Base-by-base conservation (phyloP, 2,329 filamentous ascomycete species). In the Colletotrichum lindemuthianum region DNA sequence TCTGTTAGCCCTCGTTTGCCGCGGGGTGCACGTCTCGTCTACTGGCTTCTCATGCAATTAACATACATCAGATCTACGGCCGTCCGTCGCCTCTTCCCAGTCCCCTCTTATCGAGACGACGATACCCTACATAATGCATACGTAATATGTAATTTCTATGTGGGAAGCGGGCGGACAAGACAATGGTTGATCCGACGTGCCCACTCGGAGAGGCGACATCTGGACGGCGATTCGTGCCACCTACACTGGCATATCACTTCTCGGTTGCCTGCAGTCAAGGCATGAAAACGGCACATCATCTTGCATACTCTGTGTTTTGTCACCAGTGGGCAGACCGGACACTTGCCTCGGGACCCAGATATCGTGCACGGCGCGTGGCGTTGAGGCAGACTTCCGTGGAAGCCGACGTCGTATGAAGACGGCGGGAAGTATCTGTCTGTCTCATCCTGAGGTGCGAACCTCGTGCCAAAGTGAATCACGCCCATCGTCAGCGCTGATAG, bases 201-300 rank as follows among this genome's bases (percentile, higher is more conserved):
- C 58, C 59, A 57, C 63, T 48, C 49, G 51, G 40, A 63, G 47
- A 56, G 59, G 36, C 32, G 60, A 32, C 58, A 15, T 61, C 36
- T 50, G 33, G 63, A 65, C 41, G 60, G 49, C 51, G 59, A 56
- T 52, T 67, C 57, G 45, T 67, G 50, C 60, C 56, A 67, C 43
- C 45, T 52, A 24, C 24, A 24, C 24, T 24, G 24, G 24, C 24
- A 24, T 24, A 40, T 52, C 49, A 55, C 41, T 39, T 67, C 56
- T 64, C 59, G 64, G 66, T 13, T 41, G 47, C 52, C 55, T 51
- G 67, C 65, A 67, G 63, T 59, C 34, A 65, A 58, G 52, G 67
- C 60, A 69, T 72, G 66, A 71, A 68, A 65, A 49, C 56, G 24
- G 66, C 52, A 56, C 63, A 59, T 67, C 65, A 66, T 67, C 65